phyloP scores from a whole-genome alignment of 306 rosid genomes.

The Sphenostylis stenocarpa region DNA sequence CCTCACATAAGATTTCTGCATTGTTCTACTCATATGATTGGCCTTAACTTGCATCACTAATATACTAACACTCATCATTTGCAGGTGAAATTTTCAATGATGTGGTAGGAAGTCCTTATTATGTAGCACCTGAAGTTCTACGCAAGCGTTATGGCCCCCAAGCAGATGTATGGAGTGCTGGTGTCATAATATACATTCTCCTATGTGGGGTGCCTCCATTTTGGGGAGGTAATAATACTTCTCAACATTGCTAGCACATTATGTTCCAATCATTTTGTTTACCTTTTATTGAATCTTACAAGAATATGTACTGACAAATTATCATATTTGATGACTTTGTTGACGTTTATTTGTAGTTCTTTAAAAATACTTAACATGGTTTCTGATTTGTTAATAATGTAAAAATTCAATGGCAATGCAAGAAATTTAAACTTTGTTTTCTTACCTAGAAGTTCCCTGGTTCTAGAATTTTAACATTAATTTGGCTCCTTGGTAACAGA shows the following conservation, averaged over 20 bases:
- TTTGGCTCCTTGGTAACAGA: constrained; percentile 43
- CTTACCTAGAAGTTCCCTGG: not conserved
- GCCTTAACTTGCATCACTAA: constrained; percentile 26
- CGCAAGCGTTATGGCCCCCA: constrained; percentile 69
- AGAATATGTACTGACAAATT: not conserved
- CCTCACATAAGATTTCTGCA: not conserved
- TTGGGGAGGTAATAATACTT: constrained; percentile 82
- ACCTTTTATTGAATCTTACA: not conserved
- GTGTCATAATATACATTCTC: constrained; percentile 85
- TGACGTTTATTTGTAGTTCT: not conserved
- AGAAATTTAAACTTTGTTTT: not conserved
- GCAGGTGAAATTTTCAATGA: constrained; percentile 75
- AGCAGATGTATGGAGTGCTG: constrained; percentile 97
- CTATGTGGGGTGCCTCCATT: constrained; percentile 96
- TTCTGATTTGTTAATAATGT: not conserved
- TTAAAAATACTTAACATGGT: not conserved
- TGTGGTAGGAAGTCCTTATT: constrained; percentile 93
- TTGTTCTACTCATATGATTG: not conserved
- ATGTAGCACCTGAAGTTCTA: constrained; percentile 90
- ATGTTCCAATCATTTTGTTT: not conserved
- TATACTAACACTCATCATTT: constrained; percentile 24
- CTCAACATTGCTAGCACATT: constrained; percentile 4
- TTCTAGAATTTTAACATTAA: not conserved
- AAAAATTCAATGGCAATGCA: not conserved
- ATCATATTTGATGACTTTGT: not conserved